phyloP scores from a whole-genome alignment of 768 basidiomycete species.

The Lanmaoa rubissima region DNA sequence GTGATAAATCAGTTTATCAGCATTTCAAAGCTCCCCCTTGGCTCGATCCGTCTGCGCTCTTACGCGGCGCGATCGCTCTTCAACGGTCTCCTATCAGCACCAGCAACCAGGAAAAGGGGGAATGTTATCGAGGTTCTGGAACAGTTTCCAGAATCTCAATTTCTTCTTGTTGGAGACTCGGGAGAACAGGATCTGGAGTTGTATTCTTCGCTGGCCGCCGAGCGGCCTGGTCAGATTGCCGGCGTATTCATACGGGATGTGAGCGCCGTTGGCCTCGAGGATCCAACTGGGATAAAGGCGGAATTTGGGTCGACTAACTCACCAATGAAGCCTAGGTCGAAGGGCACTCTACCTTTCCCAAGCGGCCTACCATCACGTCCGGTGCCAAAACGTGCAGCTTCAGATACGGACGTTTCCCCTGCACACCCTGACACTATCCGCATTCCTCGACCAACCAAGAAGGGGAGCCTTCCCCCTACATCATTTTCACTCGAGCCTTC shows the following conservation, averaged over 20 bases:
- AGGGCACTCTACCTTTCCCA: slow-evolving; percentile 6
- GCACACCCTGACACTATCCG: slow-evolving; percentile 5
- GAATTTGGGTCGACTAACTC: not conserved
- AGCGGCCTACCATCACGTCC: not conserved
- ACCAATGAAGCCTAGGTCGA: slow-evolving; percentile 6
- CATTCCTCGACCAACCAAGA: slow-evolving; percentile 15
- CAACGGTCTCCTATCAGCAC: slow-evolving; percentile 77
- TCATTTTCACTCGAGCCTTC: slow-evolving; percentile 11
- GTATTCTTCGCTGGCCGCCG: slow-evolving; percentile 72
- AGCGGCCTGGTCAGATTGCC: slow-evolving; percentile 66
- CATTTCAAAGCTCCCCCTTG: slow-evolving; percentile 65
- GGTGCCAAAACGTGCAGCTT: slow-evolving; percentile 17
- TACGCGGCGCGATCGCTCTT: slow-evolving; percentile 84
- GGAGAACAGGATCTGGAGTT: slow-evolving; percentile 96
- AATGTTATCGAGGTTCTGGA: slow-evolving; percentile 78
- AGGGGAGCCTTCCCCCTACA: slow-evolving; percentile 12
- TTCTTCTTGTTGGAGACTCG: slow-evolving; percentile 87
- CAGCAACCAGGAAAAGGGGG: slow-evolving; percentile 78
- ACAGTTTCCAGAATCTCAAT: slow-evolving; percentile 68
- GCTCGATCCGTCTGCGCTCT: slow-evolving; percentile 79
- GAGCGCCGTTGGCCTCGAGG: slow-evolving; percentile 43
- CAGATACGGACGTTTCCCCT: slow-evolving; percentile 20
- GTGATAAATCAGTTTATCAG: slow-evolving; percentile 74
- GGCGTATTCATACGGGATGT: slow-evolving; percentile 86
- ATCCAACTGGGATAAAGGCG: slow-evolving; percentile 55